A percentile compares a stretch with the other conserved stretches of the same genome.
Conservation (phyloP, 1,284 basidiomycete species). For the Ceratobasidium sp. region DNA sequence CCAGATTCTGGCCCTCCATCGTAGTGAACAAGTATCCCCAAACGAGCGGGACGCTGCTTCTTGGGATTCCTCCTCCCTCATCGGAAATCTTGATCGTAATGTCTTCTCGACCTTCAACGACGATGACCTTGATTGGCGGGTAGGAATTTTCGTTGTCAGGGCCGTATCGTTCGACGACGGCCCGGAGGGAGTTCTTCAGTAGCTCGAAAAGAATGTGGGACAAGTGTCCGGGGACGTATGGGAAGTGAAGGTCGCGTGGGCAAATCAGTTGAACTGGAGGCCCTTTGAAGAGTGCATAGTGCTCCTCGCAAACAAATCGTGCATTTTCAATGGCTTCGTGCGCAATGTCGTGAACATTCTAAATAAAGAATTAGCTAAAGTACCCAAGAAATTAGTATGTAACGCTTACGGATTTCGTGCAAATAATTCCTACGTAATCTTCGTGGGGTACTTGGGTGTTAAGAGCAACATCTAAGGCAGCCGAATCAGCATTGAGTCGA, state of each 20-base stretch:
- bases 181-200: slow-evolving; percentile 97
- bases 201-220: slow-evolving; percentile 97
- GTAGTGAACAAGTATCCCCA: slow-evolving; percentile 99
- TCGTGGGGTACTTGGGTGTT: slow-evolving; percentile 87
- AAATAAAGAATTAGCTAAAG: slow-evolving; percentile 38
- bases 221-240: slow-evolving; percentile 95
- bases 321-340: slow-evolving; percentile 99
- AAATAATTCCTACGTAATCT: slow-evolving; percentile 98
- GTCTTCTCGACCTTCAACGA: slow-evolving; percentile 84
- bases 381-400: slow-evolving; percentile 5
- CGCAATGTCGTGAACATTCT: slow-evolving; percentile 94
- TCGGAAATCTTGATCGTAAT: slow-evolving; percentile 98
- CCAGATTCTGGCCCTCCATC: slow-evolving; percentile 87
- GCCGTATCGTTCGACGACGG: slow-evolving; percentile 92
- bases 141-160: slow-evolving; percentile 79
- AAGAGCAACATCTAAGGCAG: slow-evolving; percentile 82
- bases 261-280: slow-evolving; percentile 98
- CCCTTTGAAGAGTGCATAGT: slow-evolving; percentile 93
- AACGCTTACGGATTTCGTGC: slow-evolving; percentile 79
- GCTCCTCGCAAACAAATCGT: slow-evolving; percentile 96
- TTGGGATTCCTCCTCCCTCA: slow-evolving; percentile 94
- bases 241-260: slow-evolving; percentile 83
- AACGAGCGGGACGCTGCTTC: slow-evolving; percentile 91
- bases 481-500: slow-evolving; percentile 26
- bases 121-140: slow-evolving; percentile 96